These are phyloP conservation scores for Sorghum bicolor DNA, from an alignment of 176 grass and related monocot species.

Conservation along the genomic window Sorghum_bicolor_NCBIv3 NC_012870.2:19512501-19513000, in stretches of 20 bases:
- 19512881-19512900: slow-evolving; percentile 45
- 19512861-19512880: slow-evolving; percentile 11
- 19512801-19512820: slow-evolving; percentile 5
- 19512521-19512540: not conserved
- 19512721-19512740: slow-evolving; percentile 32
- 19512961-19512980: slow-evolving; percentile 79
- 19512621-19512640: slow-evolving; percentile 65
- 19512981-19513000: slow-evolving; percentile 83
- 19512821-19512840: not conserved
- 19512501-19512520: not conserved
- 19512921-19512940: slow-evolving; percentile 94
- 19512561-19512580: not conserved
- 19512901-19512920: slow-evolving; percentile 89
- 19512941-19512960: slow-evolving; percentile 87
- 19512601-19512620: slow-evolving; percentile 1
- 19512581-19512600: not conserved
- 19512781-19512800: not conserved
- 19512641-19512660: slow-evolving; percentile 85
- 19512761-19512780: not conserved
- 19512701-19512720: slow-evolving; percentile 95
- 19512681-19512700: slow-evolving; percentile 73
- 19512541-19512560: not conserved
- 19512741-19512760: slow-evolving; percentile 12
- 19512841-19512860: slow-evolving; percentile 17
- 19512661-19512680: slow-evolving; percentile 76